Percentiles rank a stretch among this genome's conserved stretches.
Evolutionary conservation across 2,329 filamentous ascomycete genomes (phyloP).

Genomic region (Scedosporium boydii): DNA sequence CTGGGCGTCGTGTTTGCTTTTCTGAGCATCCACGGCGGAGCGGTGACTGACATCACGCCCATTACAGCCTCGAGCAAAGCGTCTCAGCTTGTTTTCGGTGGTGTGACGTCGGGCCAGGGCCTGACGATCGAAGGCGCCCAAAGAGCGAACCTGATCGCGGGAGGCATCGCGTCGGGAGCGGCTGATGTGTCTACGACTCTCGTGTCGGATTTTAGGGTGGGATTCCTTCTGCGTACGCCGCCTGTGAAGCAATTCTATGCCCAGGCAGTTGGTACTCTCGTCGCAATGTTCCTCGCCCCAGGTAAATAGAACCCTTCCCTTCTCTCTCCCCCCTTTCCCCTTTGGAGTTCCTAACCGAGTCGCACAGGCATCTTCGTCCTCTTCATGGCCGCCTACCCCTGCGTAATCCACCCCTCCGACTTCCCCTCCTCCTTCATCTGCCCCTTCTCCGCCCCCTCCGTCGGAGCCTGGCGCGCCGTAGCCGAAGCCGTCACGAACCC

Average conservation of each 20-base stretch:
- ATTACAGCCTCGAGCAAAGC: constrained; percentile 59
- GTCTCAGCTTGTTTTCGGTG: constrained; percentile 58
- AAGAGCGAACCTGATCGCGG: constrained; percentile 55
- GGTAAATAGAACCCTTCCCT: constrained; percentile 19
- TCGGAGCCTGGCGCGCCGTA: constrained; percentile 57
- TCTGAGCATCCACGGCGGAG: constrained; percentile 37
- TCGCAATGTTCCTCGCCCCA: constrained; percentile 56
- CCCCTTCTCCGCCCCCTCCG: constrained; percentile 52
- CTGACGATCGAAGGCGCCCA: constrained; percentile 45
- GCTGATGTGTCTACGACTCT: constrained; percentile 44
- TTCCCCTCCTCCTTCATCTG: constrained; percentile 27
- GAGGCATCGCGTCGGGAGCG: constrained; percentile 45
- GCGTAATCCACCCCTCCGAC: constrained; percentile 39
- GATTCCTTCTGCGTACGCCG: constrained; percentile 56
- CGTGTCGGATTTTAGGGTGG: constrained; percentile 56
- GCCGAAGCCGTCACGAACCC: constrained; percentile 50
- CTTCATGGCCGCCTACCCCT: constrained; percentile 59
- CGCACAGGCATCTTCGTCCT: constrained; percentile 47
- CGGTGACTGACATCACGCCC: constrained; percentile 50
- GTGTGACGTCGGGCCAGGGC: constrained; percentile 45
- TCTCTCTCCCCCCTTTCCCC: neutral
- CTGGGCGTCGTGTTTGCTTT: constrained; percentile 50
- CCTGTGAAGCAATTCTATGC: constrained; percentile 58
- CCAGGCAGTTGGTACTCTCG: constrained; percentile 51
- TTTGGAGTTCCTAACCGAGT: too few species aligned